Base-by-base conservation (phyloP, 225 moss, liverwort and hornwort genomes). In the Marchantia polymorpha region DNA sequence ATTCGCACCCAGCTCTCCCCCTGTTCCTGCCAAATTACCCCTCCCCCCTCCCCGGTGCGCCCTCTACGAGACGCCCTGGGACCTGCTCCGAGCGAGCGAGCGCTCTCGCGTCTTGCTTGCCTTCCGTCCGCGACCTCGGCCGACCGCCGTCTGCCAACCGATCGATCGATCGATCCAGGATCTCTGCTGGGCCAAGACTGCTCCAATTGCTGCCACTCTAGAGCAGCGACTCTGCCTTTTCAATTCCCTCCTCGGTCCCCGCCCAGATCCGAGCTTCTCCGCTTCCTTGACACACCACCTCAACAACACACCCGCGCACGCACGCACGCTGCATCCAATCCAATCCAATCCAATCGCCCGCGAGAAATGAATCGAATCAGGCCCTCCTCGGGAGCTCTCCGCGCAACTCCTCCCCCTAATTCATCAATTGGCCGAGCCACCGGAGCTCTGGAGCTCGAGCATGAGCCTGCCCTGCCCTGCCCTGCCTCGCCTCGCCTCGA, bases 1-100 rank as follows among this genome's bases (percentile, higher is more conserved):
- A 95, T 92, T 92, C 77, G 95, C 95, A 89, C 95, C 95, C 95
- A 95, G 95, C 82, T 91, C 95, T 91, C 84, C 93, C 83, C 81
- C 77, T 73, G 83, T 88, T 83, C 78, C 66, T 85, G 63, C 70
- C 80, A 48, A 82, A 47, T 65, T 75, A 54, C 77, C 79, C 58
- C 76, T 65, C 66, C 20, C 74, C 54, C 54, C 55, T 25, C 64
- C 64, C 47, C 53, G 30, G 64, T 66, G 25, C 64, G 26, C 11
- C 64, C 54, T 77, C 26, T 13, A 76, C 48, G 61, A 26, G 17
- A 58, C 58, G 3, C 23, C 59, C 15, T 59, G 20, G 16, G 20
- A 31, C 29, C 19, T 59, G 10, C 75, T 59, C 30, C 60, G 11
- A 39, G 2, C 39, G 11, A 39, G 2, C 39, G 39, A 39, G 39